Base-by-base conservation (phyloP, 2,329 filamentous ascomycete genomes). In the Ophiostoma angusticollis region DNA sequence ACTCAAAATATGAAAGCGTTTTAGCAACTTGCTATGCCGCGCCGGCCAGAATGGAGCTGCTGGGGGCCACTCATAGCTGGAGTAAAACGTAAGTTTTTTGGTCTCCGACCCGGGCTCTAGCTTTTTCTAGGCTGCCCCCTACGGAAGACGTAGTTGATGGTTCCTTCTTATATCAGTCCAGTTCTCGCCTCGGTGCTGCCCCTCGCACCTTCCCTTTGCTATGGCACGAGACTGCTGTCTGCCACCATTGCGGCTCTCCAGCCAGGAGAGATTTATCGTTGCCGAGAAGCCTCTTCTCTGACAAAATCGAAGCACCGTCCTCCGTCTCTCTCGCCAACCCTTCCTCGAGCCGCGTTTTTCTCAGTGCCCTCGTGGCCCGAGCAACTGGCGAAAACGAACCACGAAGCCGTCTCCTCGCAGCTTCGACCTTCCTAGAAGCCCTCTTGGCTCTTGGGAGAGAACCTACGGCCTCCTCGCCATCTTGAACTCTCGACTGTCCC, bases 171-270 rank as follows among this genome's bases (percentile, higher is more conserved):
- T 47, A 47, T 45, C 42, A 43, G 44, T 43, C 44, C 43, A 45
- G 35, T 39, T 45, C 39, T 33, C 37, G 36, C 37, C 32, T 50
- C 49, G 45, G 40, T 46, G 43, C 47, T 53, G 48, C 52, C 57
- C 54, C 55, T 55, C 54, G 51, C 50, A 31, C 42, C 40, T 45
- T 42, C 56, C 50, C 50, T 50, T 43, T 57, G 50, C 49, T 50
- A 62, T 62, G 61, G 60, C 58, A 62, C 59, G 57, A 62, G 58
- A 58, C 55, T 56, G 50, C 30, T 24, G 39, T 39, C 42, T 45
- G 36, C 31, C 42, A 47, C 55, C 59, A 58, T 54, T 56, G 35
- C 19, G 49, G 55, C 53, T 50, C 50, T 60, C 54, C 52, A 53
- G 51, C 54, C 55, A 53, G 52, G 56, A 55, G 55, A 57, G 53